Evolutionary conservation across 768 basidiomycete species (phyloP).

Genomic region (Cubamyces lactineus): DNA sequence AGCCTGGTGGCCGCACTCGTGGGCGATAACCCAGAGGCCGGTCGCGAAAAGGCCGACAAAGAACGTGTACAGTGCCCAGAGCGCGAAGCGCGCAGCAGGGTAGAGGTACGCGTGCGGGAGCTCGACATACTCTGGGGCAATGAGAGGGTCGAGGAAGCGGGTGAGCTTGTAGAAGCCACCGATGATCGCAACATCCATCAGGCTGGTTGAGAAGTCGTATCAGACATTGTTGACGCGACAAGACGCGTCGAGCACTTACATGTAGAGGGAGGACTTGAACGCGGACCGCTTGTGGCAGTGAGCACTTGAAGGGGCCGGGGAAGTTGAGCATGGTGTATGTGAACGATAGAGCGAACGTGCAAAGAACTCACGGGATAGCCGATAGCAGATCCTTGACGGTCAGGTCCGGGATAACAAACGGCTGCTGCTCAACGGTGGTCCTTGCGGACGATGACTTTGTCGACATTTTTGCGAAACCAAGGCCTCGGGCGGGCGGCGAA

Average conservation of each 20-base stretch:
- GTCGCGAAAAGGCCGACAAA: conserved; percentile 84
- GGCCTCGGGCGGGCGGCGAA: conserved; percentile 5
- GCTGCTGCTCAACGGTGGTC: conserved; percentile 54
- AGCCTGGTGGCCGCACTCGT: conserved; percentile 96
- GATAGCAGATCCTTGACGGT: conserved; percentile 85
- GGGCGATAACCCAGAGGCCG: conserved; percentile 92
- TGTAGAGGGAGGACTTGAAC: conserved; percentile 72
- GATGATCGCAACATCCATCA: conserved; percentile 78
- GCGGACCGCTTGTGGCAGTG: conserved; percentile 94
- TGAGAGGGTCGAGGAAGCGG: conserved; percentile 61
- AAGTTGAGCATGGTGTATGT: neutral
- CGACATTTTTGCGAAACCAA: conserved; percentile 20
- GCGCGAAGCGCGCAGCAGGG: conserved; percentile 58
- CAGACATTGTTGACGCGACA: conserved; percentile 13
- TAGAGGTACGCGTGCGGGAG: conserved; percentile 68
- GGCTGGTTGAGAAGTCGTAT: conserved; percentile 41
- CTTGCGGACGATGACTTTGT: conserved; percentile 19
- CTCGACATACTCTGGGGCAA: conserved; percentile 55
- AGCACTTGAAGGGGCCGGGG: conserved; percentile 43
- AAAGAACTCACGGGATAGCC: conserved; percentile 71
- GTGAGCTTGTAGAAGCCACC: conserved; percentile 68
- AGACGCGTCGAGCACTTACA: conserved; percentile 51
- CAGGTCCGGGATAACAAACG: conserved; percentile 77
- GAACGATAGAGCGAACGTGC: neutral
- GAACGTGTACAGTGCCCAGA: conserved; percentile 86